Percentiles rank a stretch among this genome's conserved stretches.
phyloP scores from a whole-genome alignment of 441 rosid genomes.

The Rhodomyrtus psidioides region DNA sequence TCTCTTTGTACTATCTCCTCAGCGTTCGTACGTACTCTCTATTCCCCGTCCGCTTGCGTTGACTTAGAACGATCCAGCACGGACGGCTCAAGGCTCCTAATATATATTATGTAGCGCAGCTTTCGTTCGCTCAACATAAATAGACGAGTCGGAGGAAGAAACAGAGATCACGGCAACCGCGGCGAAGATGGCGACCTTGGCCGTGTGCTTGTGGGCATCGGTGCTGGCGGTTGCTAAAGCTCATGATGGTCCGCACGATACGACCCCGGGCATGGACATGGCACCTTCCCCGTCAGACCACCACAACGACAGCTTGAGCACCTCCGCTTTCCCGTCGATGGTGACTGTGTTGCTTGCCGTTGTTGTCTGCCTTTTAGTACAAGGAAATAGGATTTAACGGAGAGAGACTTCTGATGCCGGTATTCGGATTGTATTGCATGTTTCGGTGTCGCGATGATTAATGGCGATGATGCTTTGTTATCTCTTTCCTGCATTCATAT shows the following conservation, averaged over 20 bases:
- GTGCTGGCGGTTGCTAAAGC: background rate
- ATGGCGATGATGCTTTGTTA: background rate
- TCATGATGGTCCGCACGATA: background rate
- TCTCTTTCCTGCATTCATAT: background rate
- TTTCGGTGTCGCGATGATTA: background rate
- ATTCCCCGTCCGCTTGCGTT: background rate
- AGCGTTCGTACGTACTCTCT: background rate
- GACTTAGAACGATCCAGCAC: background rate
- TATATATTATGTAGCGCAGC: background rate
- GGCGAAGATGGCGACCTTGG: background rate
- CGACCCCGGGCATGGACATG: background rate
- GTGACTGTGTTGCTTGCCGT: rapidly evolving
- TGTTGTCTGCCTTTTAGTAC: background rate
- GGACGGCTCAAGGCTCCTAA: background rate
- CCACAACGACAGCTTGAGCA: background rate
- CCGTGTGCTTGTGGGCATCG: background rate
- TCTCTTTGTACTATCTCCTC: background rate
- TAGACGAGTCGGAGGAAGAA: background rate
- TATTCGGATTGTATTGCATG: background rate
- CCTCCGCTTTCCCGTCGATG: background rate
- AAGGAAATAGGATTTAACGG: background rate
- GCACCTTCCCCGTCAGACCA: background rate
- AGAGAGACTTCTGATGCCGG: too few relatives aligned
- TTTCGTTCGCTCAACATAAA: background rate
- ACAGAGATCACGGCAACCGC: background rate